phyloP scores from a whole-genome alignment of 176 grass and related monocot species.

The Aegilops bicornis region DNA sequence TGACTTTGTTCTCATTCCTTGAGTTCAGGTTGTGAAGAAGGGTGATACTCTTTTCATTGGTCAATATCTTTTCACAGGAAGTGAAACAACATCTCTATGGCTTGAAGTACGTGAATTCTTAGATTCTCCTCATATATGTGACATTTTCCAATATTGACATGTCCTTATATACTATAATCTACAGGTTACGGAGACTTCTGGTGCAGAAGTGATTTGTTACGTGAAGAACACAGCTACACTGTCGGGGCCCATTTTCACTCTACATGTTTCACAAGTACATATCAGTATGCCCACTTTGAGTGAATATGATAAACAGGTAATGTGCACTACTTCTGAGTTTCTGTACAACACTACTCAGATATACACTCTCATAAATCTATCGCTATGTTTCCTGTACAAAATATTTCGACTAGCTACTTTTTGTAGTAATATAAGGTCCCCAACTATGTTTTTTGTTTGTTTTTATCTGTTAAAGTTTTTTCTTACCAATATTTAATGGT shows the following conservation, averaged over 20 bases:
- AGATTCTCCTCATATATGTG: background rate
- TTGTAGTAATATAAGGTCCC: background rate
- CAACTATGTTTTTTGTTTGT: too few species aligned
- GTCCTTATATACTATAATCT: slow-evolving; percentile 14
- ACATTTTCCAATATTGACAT: slow-evolving; percentile 1
- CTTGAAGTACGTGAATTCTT: slow-evolving; percentile 63
- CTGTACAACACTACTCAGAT: slow-evolving; percentile 4
- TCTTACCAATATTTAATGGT: background rate
- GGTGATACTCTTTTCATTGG: slow-evolving; percentile 97
- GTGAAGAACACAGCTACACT: slow-evolving; percentile 85
- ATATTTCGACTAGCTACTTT: background rate
- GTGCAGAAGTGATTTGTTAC: slow-evolving; percentile 70
- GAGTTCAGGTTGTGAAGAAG: slow-evolving; percentile 72
- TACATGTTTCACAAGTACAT: slow-evolving; percentile 76
- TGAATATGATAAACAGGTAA: slow-evolving; percentile 87
- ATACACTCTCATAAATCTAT: background rate
- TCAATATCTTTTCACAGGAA: slow-evolving; percentile 99
- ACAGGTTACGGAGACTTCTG: slow-evolving; percentile 70
- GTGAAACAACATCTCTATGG: slow-evolving; percentile 93
- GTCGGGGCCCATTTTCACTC: slow-evolving; percentile 71
- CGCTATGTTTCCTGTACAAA: background rate
- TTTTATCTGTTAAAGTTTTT: background rate
- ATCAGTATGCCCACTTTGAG: slow-evolving; percentile 88
- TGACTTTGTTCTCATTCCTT: slow-evolving; percentile 5
- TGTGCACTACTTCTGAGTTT: slow-evolving; percentile 16